Conservation (phyloP, 495 filamentous ascomycete species). For the Melanomma pulvis-pyrius region DNA sequence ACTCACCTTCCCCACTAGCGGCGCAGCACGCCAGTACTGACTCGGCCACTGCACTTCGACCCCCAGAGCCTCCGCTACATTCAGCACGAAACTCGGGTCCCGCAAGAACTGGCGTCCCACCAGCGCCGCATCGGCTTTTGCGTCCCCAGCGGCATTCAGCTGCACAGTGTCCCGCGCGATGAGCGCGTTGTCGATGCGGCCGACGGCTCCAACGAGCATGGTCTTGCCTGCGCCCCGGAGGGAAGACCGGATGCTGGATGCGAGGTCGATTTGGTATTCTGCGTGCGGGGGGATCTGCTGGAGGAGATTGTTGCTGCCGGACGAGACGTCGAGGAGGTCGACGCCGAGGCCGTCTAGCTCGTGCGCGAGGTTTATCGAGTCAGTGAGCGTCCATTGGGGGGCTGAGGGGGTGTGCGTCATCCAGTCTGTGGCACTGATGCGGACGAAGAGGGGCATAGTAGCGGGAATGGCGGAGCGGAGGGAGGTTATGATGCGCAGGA, state of each 20-base stretch:
- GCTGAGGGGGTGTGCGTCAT: constrained; percentile 50
- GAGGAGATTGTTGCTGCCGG: constrained; percentile 59
- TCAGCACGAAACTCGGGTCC: constrained; percentile 9
- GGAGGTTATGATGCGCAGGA: constrained; percentile 41
- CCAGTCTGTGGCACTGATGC: constrained; percentile 45
- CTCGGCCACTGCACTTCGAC: constrained; percentile 8
- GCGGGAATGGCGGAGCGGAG: constrained; percentile 27
- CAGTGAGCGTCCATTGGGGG: constrained; percentile 56
- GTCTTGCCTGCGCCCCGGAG: constrained; percentile 62
- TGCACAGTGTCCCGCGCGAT: constrained; percentile 51
- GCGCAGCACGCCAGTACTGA: constrained; percentile 1
- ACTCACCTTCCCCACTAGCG: too few relatives aligned
- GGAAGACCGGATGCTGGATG: constrained; percentile 44
- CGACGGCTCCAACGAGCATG: constrained; percentile 58
- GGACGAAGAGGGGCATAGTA: constrained; percentile 44
- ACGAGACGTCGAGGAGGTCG: constrained; percentile 66
- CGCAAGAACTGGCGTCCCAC: constrained; percentile 16
- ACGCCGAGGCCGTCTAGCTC: constrained; percentile 57
- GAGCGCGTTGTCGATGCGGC: constrained; percentile 59
- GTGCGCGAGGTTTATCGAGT: constrained; percentile 56
- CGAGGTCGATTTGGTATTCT: constrained; percentile 67
- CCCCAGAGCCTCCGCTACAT: not conserved
- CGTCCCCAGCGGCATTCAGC: not conserved
- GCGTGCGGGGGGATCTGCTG: constrained; percentile 58
- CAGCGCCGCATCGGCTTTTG: constrained; percentile 5